Conservation (phyloP, 805 yeast genomes). For the Metschnikowia baotianmanensis region DNA sequence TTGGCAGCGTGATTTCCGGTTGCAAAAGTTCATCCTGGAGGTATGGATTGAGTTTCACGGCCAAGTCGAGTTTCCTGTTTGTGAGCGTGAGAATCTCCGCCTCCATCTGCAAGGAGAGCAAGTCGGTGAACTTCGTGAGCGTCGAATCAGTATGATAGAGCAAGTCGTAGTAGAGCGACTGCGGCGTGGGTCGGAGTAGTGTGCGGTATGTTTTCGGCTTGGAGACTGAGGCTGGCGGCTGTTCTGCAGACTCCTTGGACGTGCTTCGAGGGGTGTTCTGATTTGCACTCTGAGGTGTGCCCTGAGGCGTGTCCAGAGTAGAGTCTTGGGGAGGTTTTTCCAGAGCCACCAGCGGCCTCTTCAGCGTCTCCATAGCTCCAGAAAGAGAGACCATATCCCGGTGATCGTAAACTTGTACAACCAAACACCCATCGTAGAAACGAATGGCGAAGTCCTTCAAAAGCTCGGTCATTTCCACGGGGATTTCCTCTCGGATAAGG, state of each 20-base stretch:
- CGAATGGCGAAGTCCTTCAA: slow-evolving; percentile 81
- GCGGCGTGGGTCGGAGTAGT: slow-evolving; percentile 73
- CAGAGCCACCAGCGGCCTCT: too few species aligned
- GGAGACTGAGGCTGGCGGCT: neutral
- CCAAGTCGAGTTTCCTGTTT: slow-evolving; percentile 70
- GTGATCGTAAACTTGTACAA: slow-evolving; percentile 85
- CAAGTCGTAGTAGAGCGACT: slow-evolving; percentile 81
- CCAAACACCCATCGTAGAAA: slow-evolving; percentile 87
- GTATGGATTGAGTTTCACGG: slow-evolving; percentile 73
- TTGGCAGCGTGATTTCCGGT: slow-evolving; percentile 51
- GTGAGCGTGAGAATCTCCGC: slow-evolving; percentile 81
- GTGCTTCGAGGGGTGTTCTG: neutral
- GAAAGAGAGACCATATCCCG: slow-evolving; percentile 43
- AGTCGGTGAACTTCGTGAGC: slow-evolving; percentile 74
- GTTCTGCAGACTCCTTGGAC: neutral
- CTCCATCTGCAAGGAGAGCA: slow-evolving; percentile 77
- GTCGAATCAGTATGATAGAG: slow-evolving; percentile 77
- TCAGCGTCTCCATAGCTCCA: neutral
- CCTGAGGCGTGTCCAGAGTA: too few species aligned
- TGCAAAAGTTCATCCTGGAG: slow-evolving; percentile 42
- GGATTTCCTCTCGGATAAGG: slow-evolving; percentile 79
- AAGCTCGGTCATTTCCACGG: slow-evolving; percentile 86
- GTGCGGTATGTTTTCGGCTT: slow-evolving; percentile 77
- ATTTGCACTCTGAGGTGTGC: neutral
- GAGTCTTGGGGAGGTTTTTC: too few species aligned